phyloP scores from a whole-genome alignment of 139 green algal species.

The Pseudopediastrum boryanum region DNA sequence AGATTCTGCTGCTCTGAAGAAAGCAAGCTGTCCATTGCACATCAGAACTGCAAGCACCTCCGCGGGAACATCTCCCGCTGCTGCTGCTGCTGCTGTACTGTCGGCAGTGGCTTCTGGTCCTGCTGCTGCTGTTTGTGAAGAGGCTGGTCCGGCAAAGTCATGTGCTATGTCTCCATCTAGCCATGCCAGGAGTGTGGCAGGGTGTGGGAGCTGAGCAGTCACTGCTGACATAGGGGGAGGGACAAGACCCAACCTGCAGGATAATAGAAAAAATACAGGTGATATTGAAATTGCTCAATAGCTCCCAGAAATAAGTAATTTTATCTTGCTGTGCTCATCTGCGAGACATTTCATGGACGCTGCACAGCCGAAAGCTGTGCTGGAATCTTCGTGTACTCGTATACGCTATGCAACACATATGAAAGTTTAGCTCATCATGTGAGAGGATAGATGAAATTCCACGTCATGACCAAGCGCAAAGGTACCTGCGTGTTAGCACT shows the following conservation, averaged over 20 bases:
- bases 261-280: background rate
- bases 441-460: no score
- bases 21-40: conserved; percentile 57
- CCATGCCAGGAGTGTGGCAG: conserved; percentile 27
- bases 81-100: conserved; percentile 24
- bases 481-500: no score
- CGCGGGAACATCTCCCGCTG: conserved; percentile 2
- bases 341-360: no score
- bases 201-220: conserved; percentile 40
- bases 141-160: no score
- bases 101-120: background rate
- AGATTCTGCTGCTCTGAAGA: conserved; percentile 53
- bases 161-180: conserved; percentile 15
- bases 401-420: no score
- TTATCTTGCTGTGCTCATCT: no score
- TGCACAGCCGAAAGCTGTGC: no score
- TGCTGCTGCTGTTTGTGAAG: background rate
- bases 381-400: no score
- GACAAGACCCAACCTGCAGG: conserved; percentile 57
- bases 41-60: conserved; percentile 60
- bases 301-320: no score
- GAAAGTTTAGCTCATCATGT: no score
- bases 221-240: conserved; percentile 86
- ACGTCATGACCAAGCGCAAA: no score
- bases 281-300: no score